phyloP scores from a whole-genome alignment of 148 eudicot species.

The Camellia japonica region DNA sequence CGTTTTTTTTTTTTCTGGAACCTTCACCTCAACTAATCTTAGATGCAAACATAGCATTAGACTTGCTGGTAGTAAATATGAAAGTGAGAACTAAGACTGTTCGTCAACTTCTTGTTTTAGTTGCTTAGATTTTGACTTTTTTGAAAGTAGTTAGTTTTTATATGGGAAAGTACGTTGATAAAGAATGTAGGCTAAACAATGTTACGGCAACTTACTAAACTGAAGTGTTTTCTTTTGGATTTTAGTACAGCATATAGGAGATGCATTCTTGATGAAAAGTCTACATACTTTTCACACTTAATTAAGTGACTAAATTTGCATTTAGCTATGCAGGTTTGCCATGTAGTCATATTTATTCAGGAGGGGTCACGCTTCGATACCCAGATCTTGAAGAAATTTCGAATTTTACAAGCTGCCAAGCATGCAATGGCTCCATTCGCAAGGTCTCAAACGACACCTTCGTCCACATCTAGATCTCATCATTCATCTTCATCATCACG shows the following conservation, averaged over 20 bases:
- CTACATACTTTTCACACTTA: background rate
- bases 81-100: constrained; percentile 1
- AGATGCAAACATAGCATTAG: background rate
- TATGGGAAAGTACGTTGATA: background rate
- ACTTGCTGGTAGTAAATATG: background rate
- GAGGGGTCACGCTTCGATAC: constrained; percentile 84
- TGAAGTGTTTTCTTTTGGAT: background rate
- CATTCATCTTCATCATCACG: constrained; percentile 47
- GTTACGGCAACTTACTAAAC: background rate
- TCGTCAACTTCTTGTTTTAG: constrained; percentile 3
- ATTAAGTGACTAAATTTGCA: constrained; percentile 19
- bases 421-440: constrained; percentile 59
- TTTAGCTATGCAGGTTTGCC: constrained; percentile 81
- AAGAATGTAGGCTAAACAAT: background rate
- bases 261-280: background rate
- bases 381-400: constrained; percentile 57
- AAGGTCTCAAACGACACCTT: constrained; percentile 44
- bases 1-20: background rate
- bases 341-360: constrained; percentile 65
- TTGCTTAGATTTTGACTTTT: background rate
- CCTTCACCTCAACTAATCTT: background rate
- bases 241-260: background rate
- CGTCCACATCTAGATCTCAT: constrained; percentile 40
- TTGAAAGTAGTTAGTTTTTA: background rate
- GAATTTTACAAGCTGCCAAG: constrained; percentile 84